These are phyloP conservation scores for Panus rudis DNA, from an alignment of 768 basidiomycete species.

Conservation along the genomic window DNA sequence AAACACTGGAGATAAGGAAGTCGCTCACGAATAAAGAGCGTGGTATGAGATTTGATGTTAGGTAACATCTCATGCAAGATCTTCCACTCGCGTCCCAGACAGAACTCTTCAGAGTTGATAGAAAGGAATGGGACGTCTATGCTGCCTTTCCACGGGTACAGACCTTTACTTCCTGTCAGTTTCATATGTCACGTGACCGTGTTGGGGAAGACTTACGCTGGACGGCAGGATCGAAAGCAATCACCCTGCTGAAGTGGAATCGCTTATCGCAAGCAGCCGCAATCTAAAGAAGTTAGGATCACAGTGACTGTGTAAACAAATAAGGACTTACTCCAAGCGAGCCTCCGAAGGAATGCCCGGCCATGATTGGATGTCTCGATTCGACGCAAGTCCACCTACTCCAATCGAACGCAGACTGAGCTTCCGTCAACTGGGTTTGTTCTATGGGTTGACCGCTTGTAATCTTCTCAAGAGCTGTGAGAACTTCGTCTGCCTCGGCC, in stretches of 20 bases:
- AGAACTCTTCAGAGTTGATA: conserved; percentile 36
- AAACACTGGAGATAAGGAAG: background rate
- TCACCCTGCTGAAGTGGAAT: conserved; percentile 20
- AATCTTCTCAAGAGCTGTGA: conserved; percentile 18
- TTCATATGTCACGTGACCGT: conserved; percentile 19
- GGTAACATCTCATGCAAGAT: conserved; percentile 25
- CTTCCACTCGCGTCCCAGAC: conserved; percentile 28
- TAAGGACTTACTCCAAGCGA: conserved; percentile 21
- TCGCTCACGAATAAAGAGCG: conserved; percentile 8
- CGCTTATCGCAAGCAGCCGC: conserved; percentile 17
- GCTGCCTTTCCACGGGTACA: conserved; percentile 20
- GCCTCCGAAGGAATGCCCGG: conserved; percentile 28
- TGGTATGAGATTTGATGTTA: conserved; percentile 3
- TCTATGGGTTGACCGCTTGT: conserved; percentile 6
- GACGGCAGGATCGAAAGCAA: conserved; percentile 25
- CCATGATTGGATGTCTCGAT: conserved; percentile 18
- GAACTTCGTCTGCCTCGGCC: conserved; percentile 30
- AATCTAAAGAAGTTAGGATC: conserved; percentile 10
- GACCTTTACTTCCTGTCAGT: conserved; percentile 16
- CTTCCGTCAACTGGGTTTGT: background rate
- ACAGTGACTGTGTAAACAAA: background rate
- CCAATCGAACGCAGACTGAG: conserved; percentile 12
- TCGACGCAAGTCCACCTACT: conserved; percentile 16
- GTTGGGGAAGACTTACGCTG: conserved; percentile 15
- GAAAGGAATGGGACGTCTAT: conserved; percentile 29